Base-by-base conservation (phyloP, 768 basidiomycete genomes). In the Hypholoma fasciculare region DNA sequence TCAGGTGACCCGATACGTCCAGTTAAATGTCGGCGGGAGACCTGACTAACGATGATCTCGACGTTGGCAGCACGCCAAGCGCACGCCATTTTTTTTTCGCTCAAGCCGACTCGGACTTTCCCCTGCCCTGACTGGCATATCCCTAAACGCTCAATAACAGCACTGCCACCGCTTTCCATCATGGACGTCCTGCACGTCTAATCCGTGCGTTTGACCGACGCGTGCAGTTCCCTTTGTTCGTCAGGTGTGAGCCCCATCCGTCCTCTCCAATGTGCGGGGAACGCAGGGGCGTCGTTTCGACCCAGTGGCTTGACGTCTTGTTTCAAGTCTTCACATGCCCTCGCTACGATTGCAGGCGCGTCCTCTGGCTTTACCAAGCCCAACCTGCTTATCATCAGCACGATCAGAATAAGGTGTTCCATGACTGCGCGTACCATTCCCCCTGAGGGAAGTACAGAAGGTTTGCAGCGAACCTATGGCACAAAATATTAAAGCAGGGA, bases 401-500 rank as follows among this genome's bases (percentile, higher is more conserved):
- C 16, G 57, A 17, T 23, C 30, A 42, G 54, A 50, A 26, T 51
- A n/a, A 47, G 23, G 6, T 12, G 55, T 34, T 16, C 0, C 27
- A 57, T 13, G 36, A 16, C 17, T 72, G 40, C 13, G 40, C 81
- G 19, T 62, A 89, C 89, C 89, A 90, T 72, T 90, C 89, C 26
- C 87, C 88, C 52, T 82, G 81, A 14, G 89, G 89, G 63, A 82
- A 90, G 0, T 89, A 74, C 11, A 91, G 67, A 11, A 89, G 49
- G 69, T 90, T 91, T 1, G 86, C 88, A 2, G 89, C 89, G 63
- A 84, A 82, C 66, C 88, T 89, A 42, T 30, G 34, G 23, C 4
- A 11, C 57, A 30, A 43, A 42, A 54, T 23, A 57, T 46, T 46
- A 48, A 43, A 14, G 23, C n/a, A 56, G 20, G 8, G 43, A 26